A percentile compares a stretch with the other conserved stretches of the same genome.
These are phyloP conservation scores for Pichia sp. DNA, from an alignment of 1,139 yeast species.

Conservation along the genomic window DNA sequence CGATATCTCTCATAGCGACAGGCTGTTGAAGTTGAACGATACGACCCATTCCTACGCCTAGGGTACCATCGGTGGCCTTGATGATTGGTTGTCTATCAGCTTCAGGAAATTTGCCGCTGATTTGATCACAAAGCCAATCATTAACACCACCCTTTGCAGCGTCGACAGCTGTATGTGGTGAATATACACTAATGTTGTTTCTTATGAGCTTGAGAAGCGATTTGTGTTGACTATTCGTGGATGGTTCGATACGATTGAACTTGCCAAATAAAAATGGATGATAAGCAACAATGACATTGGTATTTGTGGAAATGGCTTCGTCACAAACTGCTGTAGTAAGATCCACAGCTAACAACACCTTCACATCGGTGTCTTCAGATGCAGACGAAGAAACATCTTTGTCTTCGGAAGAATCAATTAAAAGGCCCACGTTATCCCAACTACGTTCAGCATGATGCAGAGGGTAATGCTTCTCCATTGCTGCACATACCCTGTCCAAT, in stretches of 20 bases:
- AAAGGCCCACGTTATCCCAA: constrained; percentile 92
- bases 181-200: constrained; percentile 76
- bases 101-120: not conserved
- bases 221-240: constrained; percentile 65
- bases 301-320: constrained; percentile 58
- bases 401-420: constrained; percentile 48
- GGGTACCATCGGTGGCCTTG: not conserved
- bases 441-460: constrained; percentile 54
- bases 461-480: constrained; percentile 34
- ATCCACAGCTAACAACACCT: constrained; percentile 71
- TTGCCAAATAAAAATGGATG: constrained; percentile 94
- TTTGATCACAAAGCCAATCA: constrained; percentile 30
- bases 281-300: constrained; percentile 68
- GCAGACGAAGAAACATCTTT: constrained; percentile 6
- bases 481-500: constrained; percentile 1
- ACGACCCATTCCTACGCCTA: constrained; percentile 52
- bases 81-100: not conserved
- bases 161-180: constrained; percentile 95
- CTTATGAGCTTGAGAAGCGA: constrained; percentile 67
- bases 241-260: constrained; percentile 57
- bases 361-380: constrained; percentile 20
- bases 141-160: constrained; percentile 90
- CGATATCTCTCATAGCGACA: constrained; percentile 36
- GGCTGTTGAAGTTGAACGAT: constrained; percentile 42
- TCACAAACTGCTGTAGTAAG: constrained; percentile 76